A percentile compares a stretch with the other conserved stretches of the same genome.
Conservation (phyloP, 2,329 filamentous ascomycete species). For the Trichoderma polysporum region DNA sequence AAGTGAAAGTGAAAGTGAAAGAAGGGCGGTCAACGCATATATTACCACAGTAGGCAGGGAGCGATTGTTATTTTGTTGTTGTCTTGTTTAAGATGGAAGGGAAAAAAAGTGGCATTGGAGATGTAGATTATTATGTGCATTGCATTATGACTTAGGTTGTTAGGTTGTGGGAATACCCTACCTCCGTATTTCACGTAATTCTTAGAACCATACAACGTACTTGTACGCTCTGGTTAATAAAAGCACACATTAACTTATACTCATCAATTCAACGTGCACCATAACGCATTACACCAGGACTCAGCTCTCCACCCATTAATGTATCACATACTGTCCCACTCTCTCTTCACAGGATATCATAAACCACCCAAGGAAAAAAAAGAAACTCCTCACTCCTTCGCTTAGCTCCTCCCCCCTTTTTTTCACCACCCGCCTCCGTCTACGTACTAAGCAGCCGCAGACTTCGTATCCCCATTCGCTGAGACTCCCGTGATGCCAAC, state of each 20-base stretch:
- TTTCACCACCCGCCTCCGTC: background rate
- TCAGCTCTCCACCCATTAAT: background rate
- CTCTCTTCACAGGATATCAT: slow-evolving; percentile 13
- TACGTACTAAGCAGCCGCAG: slow-evolving; percentile 5
- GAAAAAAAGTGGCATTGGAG: background rate
- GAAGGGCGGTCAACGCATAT: background rate
- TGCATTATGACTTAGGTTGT: background rate
- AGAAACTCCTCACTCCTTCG: background rate
- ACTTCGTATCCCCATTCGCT: slow-evolving; percentile 23
- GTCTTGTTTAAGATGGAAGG: background rate
- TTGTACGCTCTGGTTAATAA: background rate
- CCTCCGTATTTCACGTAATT: background rate
- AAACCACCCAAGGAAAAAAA: background rate
- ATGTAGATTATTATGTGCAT: background rate
- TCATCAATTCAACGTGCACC: background rate
- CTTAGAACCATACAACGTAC: background rate
- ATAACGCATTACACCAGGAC: background rate
- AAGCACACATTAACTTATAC: background rate
- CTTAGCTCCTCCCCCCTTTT: background rate
- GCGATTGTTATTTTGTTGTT: background rate
- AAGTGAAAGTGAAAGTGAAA: too few relatives aligned
- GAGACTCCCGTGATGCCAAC: slow-evolving; percentile 43
- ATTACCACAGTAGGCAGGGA: background rate
- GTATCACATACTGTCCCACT: background rate
- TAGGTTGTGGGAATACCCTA: too few relatives aligned